Percentiles rank a stretch among this genome's conserved stretches.
Evolutionary conservation across 2,329 filamentous ascomycete genomes (phyloP).

Genomic region (Lasiodiplodia citricola): DNA sequence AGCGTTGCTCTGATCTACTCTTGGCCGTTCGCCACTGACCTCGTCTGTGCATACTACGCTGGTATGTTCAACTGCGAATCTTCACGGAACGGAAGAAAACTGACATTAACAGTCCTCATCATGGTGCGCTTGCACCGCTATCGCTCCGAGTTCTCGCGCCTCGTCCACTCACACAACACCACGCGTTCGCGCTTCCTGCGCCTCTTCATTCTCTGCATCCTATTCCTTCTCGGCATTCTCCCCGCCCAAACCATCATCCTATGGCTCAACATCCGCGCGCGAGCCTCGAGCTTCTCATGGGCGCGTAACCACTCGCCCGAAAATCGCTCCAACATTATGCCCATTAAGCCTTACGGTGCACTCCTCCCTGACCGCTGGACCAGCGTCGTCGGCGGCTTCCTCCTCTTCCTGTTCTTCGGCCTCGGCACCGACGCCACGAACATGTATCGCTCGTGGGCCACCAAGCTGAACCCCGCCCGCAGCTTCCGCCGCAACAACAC

Average conservation of each 20-base stretch:
- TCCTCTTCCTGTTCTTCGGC: conserved; percentile 69
- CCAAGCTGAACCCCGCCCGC: conserved; percentile 46
- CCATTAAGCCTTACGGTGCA: conserved; percentile 36
- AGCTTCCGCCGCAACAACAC: neutral
- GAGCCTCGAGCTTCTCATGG: conserved; percentile 57
- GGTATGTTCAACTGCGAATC: conserved; percentile 47
- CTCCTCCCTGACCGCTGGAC: conserved; percentile 64
- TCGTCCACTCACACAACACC: conserved; percentile 60
- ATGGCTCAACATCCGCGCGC: conserved; percentile 33
- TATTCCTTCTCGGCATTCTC: conserved; percentile 57
- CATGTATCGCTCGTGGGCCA: conserved; percentile 57
- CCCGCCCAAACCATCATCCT: conserved; percentile 61
- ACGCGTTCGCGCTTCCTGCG: conserved; percentile 67
- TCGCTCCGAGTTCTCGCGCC: conserved; percentile 61
- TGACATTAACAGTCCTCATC: conserved; percentile 56
- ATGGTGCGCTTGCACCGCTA: conserved; percentile 66
- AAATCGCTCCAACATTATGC: conserved; percentile 48
- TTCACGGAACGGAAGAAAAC: neutral
- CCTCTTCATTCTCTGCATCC: conserved; percentile 62
- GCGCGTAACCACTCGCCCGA: conserved; percentile 56
- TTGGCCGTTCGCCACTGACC: conserved; percentile 61
- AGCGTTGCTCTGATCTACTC: conserved; percentile 60
- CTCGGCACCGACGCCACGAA: conserved; percentile 64
- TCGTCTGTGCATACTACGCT: conserved; percentile 62
- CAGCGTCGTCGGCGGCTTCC: conserved; percentile 57